Conservation (phyloP, 192 early-diverging fungal genomes). For the Podila verticillata region DNA sequence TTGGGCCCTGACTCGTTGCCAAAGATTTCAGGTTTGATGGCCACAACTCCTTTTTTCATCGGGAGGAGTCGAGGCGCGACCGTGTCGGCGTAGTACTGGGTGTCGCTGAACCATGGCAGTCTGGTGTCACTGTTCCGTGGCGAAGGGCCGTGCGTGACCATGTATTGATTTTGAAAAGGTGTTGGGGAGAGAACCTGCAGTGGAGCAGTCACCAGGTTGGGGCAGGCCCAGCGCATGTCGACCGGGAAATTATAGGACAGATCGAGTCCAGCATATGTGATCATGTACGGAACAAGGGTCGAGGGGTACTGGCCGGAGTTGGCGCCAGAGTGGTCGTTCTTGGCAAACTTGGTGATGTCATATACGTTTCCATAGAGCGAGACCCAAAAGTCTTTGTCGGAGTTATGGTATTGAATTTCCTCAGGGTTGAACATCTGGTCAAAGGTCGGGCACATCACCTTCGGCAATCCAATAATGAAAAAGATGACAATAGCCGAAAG, state of each 20-base stretch:
- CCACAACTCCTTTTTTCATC: slow-evolving; percentile 70
- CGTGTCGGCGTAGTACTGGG: slow-evolving; percentile 46
- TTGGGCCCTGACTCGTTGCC: slow-evolving; percentile 55
- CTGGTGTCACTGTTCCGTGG: not conserved
- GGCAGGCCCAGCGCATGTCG: slow-evolving; percentile 40
- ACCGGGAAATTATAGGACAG: slow-evolving; percentile 70
- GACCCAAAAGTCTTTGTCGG: slow-evolving; percentile 70
- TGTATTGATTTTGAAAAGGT: slow-evolving; percentile 6
- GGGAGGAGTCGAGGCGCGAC: slow-evolving; percentile 57
- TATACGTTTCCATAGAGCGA: slow-evolving; percentile 71
- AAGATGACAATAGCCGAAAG: slow-evolving; percentile 84
- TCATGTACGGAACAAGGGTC: slow-evolving; percentile 30
- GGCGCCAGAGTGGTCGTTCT: slow-evolving; percentile 58
- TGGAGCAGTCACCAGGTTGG: slow-evolving; percentile 29
- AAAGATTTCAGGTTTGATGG: slow-evolving; percentile 73
- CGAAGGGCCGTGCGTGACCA: slow-evolving; percentile 36
- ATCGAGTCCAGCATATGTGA: slow-evolving; percentile 65
- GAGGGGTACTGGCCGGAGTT: slow-evolving; percentile 40
- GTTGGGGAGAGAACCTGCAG: slow-evolving; percentile 7
- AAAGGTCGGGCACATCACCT: slow-evolving; percentile 81
- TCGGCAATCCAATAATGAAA: slow-evolving; percentile 87
- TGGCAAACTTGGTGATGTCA: slow-evolving; percentile 71
- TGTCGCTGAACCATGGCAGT: slow-evolving; percentile 34
- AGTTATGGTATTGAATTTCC: slow-evolving; percentile 65
- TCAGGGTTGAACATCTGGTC: slow-evolving; percentile 67